Base-by-base conservation (phyloP, 1,284 basidiomycete genomes). In the Malassezia dermatis region DNA sequence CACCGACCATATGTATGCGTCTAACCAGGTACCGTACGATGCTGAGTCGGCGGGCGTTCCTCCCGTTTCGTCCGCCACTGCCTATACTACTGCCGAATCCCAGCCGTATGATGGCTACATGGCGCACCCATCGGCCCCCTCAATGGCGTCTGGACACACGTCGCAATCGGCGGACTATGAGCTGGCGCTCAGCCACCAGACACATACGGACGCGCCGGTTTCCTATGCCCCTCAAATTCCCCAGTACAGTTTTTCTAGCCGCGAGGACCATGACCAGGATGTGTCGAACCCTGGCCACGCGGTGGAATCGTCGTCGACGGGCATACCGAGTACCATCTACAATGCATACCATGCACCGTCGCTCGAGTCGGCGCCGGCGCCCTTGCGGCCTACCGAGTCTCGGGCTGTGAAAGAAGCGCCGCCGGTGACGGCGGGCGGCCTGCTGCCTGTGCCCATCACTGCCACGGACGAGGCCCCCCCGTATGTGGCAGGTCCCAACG, bases 111-210 rank as follows among this genome's bases (percentile, higher is more conserved):
- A 46, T n/a, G 37, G 12, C 17, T 21, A 19, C 37, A 21, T 21
- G 19, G 19, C 37, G 2, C 37, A 39, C 30, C 8, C 26, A 12
- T 23, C 27, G 15, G 44, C 27, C 12, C 28, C 21, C 4, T 46
- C 52, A 28, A 30, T 41, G 19, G 19, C 44, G 3, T 53, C 52
- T 3, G 45, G 24, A 13, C 52, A 27, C 32, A 35, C 45, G 17
- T 53, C 52, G 8, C 24, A 35, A 6, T 32, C 52, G 10, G 31
- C 35, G 12, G 53, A 55, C 11, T 55, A 55, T 42, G 46, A 55
- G 35, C 30, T 17, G 6, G 51, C 45, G 35, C 37, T n/a, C 5
- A 41, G 44, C 32, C 30, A 47, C 12, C n/a, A 19, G 15, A 34
- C 32, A 8, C 27, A 35, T 27, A 10, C 24, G 8, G 49, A 10